Evolutionary conservation across 305 asterid genomes (phyloP), one percentile per base, ranked within the genome.

Genomic region (Fraxinus sp.): DNA sequence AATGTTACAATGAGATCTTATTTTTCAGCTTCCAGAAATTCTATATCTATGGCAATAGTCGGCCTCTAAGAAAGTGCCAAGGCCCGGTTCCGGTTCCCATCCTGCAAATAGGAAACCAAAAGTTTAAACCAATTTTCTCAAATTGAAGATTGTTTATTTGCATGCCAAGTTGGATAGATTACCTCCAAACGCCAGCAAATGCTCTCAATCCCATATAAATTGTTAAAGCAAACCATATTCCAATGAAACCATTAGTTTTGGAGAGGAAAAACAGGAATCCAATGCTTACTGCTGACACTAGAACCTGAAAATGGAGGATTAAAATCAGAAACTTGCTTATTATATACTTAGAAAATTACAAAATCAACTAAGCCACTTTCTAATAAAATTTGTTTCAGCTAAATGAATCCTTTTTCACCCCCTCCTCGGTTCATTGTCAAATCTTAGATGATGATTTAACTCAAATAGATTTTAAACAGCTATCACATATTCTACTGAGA

Each of bases 171-270:
- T 49, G 59, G 22, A 18, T n/a, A n/a, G 6, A 62, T 62, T 62
- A 91, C 98, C 98, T 92, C 94, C 95, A 91, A 76, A 94, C 87
- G 16, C 97, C 97, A 39, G 96, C 95, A 18, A 89, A 85, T 78
- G 93, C 93, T 85, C 98, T 88, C 7, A 94, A 84, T 76, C 90
- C 87, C 98, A 91, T 92, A 44, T 92, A 94, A 68, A 92, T 71
- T 8, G 93, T 85, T 11, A 94, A 85, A 35, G 98, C 91, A 20
- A 80, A 57, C 98, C 98, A 94, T 22, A 94, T 87, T 84, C 98
- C 98, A 0, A 92, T 86, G 80, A 87, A 93, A 44, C 97, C 97
- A 64, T 79, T 26, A 24, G 73, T 83, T 10, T 85, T 84, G 3
- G 91, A 90, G 79, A 94, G 94, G 78, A 89, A 33, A 74, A 90